These are phyloP conservation scores for Zymoseptoria pseudotritici DNA, from an alignment of 2,329 filamentous ascomycete genomes.

Conservation along the genomic window DNA sequence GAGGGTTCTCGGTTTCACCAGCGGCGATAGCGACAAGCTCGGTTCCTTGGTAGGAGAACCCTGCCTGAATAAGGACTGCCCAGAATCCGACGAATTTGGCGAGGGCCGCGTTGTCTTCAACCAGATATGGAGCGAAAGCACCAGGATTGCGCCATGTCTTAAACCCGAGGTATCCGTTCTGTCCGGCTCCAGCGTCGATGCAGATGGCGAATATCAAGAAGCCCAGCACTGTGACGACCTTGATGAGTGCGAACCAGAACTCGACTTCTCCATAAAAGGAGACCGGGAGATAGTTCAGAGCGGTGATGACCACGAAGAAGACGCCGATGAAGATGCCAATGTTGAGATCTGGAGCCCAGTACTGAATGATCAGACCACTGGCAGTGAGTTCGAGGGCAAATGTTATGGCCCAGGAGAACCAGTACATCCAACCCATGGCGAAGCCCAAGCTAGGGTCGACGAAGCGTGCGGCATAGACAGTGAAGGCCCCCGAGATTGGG, in stretches of 20 bases:
- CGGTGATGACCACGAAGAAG: slow-evolving; percentile 33
- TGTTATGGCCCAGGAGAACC: slow-evolving; percentile 37
- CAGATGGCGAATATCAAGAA: slow-evolving; percentile 36
- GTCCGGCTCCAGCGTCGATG: slow-evolving; percentile 35
- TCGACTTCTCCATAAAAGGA: slow-evolving; percentile 47
- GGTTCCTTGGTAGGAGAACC: slow-evolving; percentile 51
- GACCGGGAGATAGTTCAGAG: slow-evolving; percentile 45
- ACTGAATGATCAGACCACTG: slow-evolving; percentile 33
- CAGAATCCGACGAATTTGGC: slow-evolving; percentile 44
- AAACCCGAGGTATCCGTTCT: slow-evolving; percentile 53
- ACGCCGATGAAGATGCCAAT: slow-evolving; percentile 32
- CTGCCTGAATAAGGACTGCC: slow-evolving; percentile 49
- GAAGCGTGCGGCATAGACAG: slow-evolving; percentile 42
- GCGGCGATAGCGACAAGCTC: slow-evolving; percentile 48
- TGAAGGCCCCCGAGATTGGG: slow-evolving; percentile 49
- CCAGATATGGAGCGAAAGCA: slow-evolving; percentile 32
- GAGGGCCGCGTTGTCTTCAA: slow-evolving; percentile 21
- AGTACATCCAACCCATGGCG: slow-evolving; percentile 41
- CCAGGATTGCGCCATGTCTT: slow-evolving; percentile 39
- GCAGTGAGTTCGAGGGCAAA: slow-evolving; percentile 35
- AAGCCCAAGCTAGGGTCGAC: slow-evolving; percentile 41
- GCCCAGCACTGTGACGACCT: slow-evolving; percentile 46
- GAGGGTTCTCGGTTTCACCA: slow-evolving; percentile 45
- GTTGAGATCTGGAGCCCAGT: slow-evolving; percentile 35
- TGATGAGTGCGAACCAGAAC: slow-evolving; percentile 48